Conservation (phyloP, 148 eudicot species). For the Rheum nobile region DNA sequence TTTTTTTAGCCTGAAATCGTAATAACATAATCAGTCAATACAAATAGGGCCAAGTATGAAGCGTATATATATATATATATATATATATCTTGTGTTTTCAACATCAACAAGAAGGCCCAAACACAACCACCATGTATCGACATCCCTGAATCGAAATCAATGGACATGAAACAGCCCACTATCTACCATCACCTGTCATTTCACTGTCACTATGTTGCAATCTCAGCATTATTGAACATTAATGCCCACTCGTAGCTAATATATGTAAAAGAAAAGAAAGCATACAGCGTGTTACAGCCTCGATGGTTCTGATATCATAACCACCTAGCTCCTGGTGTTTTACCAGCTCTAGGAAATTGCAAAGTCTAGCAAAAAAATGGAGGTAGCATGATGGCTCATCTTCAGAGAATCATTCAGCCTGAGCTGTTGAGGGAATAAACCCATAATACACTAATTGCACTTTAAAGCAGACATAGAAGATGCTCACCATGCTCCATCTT, state of each 20-base stretch:
- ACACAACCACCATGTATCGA: too few species aligned
- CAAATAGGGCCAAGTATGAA: too few species aligned
- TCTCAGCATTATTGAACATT: background rate
- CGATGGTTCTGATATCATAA: background rate
- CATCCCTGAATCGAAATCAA: too few species aligned
- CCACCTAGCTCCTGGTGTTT: background rate
- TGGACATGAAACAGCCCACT: background rate
- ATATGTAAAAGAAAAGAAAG: background rate
- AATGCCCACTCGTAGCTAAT: background rate
- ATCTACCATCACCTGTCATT: background rate
- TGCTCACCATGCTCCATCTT: constrained; percentile 78
- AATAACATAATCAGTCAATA: too few species aligned
- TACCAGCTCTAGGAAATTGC: background rate
- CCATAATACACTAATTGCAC: too few species aligned
- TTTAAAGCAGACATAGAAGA: background rate
- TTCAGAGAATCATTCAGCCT: background rate
- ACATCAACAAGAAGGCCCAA: too few species aligned
- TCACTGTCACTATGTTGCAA: background rate
- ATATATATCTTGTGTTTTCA: too few species aligned
- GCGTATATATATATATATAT: too few species aligned
- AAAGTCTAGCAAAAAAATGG: background rate
- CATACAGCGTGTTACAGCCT: background rate
- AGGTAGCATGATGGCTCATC: background rate
- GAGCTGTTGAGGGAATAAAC: background rate
- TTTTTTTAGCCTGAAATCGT: too few species aligned